Conservation (phyloP, 108 stramenopile genomes). For the Phaeodactylum tricornutum region DNA sequence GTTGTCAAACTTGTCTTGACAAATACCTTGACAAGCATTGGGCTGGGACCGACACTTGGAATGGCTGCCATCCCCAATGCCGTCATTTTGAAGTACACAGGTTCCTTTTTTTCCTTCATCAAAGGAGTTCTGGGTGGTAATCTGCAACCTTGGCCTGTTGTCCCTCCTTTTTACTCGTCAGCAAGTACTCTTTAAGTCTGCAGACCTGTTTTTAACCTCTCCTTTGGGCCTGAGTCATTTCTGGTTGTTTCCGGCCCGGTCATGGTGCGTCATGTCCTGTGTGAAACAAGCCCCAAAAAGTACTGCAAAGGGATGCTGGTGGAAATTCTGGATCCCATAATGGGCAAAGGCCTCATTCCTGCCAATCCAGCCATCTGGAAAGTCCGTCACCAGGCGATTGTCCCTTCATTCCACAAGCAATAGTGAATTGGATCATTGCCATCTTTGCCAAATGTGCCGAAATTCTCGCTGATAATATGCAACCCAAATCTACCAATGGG, state of each 20-base stretch:
- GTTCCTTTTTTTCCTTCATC: conserved; percentile 73
- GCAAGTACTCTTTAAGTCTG: conserved; percentile 84
- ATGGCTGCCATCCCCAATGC: conserved; percentile 80
- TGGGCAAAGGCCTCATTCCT: conserved; percentile 88
- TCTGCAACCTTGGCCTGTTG: conserved; percentile 88
- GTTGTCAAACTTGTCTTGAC: conserved; percentile 43
- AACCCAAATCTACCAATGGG: conserved; percentile 5
- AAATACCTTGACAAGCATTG: conserved; percentile 40
- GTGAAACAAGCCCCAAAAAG: conserved; percentile 38
- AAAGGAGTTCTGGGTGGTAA: conserved; percentile 79
- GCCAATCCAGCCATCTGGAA: conserved; percentile 85
- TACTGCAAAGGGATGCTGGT: conserved; percentile 88
- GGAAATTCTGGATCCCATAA: conserved; percentile 87
- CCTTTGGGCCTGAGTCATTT: conserved; percentile 84
- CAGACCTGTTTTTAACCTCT: conserved; percentile 84
- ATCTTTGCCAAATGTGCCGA: conserved; percentile 73
- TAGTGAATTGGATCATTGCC: conserved; percentile 74
- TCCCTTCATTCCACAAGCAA: conserved; percentile 85
- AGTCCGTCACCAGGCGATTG: conserved; percentile 76
- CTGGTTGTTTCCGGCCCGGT: conserved; percentile 78
- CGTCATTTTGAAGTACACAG: conserved; percentile 83
- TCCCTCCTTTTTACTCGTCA: conserved; percentile 84
- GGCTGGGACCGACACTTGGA: conserved; percentile 55
- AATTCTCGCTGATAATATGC: conserved; percentile 58
- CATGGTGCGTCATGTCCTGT: conserved; percentile 75